Evolutionary conservation across 768 basidiomycete species (phyloP).

Genomic region (Mycena crocata): DNA sequence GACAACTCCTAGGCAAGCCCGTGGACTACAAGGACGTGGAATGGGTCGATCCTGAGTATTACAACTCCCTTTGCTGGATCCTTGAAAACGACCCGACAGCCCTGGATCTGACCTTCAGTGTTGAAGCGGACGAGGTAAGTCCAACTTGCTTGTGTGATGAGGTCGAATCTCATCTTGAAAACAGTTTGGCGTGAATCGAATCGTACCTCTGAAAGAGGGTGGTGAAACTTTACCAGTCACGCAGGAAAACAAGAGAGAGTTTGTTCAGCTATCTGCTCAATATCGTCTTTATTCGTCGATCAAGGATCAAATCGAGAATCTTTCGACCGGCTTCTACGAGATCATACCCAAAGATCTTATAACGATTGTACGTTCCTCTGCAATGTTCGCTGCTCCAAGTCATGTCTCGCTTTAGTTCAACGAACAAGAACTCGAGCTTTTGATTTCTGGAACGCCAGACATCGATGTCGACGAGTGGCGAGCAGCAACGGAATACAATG

Average conservation of each 20-base stretch:
- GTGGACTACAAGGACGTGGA: conserved; percentile 97
- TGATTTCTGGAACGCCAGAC: conserved; percentile 98
- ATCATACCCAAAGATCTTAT: conserved; percentile 97
- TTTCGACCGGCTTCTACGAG: conserved; percentile 94
- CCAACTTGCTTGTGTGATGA: conserved; percentile 16
- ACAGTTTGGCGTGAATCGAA: conserved; percentile 91
- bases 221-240: conserved; percentile 91
- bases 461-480: conserved; percentile 99
- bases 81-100: conserved; percentile 92
- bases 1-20: conserved; percentile 92
- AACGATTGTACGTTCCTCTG: conserved; percentile 74
- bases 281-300: conserved; percentile 95
- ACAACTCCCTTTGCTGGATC: conserved; percentile 98
- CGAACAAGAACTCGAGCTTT: conserved; percentile 92
- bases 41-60: conserved; percentile 98
- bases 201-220: conserved; percentile 87
- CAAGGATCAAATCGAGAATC: conserved; percentile 93
- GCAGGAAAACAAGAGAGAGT: conserved; percentile 96
- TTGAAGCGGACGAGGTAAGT: conserved; percentile 93
- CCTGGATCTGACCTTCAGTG: conserved; percentile 92
- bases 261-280: conserved; percentile 94
- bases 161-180: conserved; percentile 25
- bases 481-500: conserved; percentile 90
- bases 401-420: conserved; percentile 72
- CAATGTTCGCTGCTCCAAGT: conserved; percentile 7